phyloP scores from a whole-genome alignment of 2,329 filamentous ascomycete species.

The Helotiales sp. region DNA sequence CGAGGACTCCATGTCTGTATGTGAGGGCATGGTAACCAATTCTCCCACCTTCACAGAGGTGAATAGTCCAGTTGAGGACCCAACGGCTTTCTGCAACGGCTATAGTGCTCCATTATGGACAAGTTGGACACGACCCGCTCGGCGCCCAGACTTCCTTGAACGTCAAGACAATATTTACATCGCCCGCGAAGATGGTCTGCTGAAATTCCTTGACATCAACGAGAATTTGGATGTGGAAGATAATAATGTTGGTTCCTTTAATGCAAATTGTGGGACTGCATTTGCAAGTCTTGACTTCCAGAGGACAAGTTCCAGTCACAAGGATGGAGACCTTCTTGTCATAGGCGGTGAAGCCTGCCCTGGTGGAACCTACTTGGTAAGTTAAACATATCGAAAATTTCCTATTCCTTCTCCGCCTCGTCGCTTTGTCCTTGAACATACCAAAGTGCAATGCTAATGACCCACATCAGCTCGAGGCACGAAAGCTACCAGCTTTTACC shows the following conservation, averaged over 20 bases:
- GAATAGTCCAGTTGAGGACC: slow-evolving; percentile 40
- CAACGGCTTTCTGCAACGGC: slow-evolving; percentile 49
- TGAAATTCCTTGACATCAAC: slow-evolving; percentile 71
- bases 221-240: slow-evolving; percentile 51
- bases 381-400: no score
- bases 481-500: slow-evolving; percentile 52
- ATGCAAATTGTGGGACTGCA: slow-evolving; percentile 75
- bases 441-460: slow-evolving; percentile 7
- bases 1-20: slow-evolving; percentile 56
- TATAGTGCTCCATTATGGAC: slow-evolving; percentile 66
- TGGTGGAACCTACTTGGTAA: slow-evolving; percentile 64
- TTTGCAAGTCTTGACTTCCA: slow-evolving; percentile 69
- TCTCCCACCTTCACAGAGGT: slow-evolving; percentile 49
- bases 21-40: slow-evolving; percentile 53
- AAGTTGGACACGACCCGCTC: slow-evolving; percentile 77
- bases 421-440: not conserved
- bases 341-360: slow-evolving; percentile 65
- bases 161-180: slow-evolving; percentile 80
- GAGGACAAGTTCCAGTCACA: slow-evolving; percentile 41
- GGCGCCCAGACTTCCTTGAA: slow-evolving; percentile 59
- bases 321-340: slow-evolving; percentile 48
- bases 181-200: slow-evolving; percentile 81
- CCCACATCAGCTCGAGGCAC: slow-evolving; percentile 50
- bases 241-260: slow-evolving; percentile 62
- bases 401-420: not conserved